A percentile compares a stretch with the other conserved stretches of the same genome.
Evolutionary conservation across 352 stramenopile genomes (phyloP).

Genomic region (Phytophthora tentaculata): DNA sequence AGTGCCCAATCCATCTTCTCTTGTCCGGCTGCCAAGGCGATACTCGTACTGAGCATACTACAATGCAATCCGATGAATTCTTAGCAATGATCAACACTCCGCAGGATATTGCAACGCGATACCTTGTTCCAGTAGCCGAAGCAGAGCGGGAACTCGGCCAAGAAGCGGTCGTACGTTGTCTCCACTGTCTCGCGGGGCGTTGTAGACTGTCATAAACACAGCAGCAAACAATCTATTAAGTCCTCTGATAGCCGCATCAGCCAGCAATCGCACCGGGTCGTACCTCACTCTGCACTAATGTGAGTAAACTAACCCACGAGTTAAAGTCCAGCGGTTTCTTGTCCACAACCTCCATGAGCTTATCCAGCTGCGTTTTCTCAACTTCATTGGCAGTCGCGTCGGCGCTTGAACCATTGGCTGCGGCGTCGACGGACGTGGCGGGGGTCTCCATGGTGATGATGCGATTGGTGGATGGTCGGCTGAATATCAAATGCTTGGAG

Average conservation of each 20-base stretch:
- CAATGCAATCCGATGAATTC: not conserved
- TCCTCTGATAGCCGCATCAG: not conserved
- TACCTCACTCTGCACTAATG: conserved; percentile 76
- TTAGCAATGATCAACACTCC: not conserved
- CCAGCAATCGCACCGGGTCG: not conserved
- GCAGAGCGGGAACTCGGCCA: conserved; percentile 79
- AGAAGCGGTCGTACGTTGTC: conserved; percentile 73
- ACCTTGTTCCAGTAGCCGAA: conserved; percentile 92
- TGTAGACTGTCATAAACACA: conserved; percentile 25
- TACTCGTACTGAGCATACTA: conserved; percentile 82
- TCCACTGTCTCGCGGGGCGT: conserved; percentile 63
- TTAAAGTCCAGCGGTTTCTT: conserved; percentile 84
- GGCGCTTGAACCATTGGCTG: conserved; percentile 9
- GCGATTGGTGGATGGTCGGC: conserved; percentile 29
- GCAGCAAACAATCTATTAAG: conserved; percentile 1
- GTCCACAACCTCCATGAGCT: conserved; percentile 56
- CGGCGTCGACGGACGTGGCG: conserved; percentile 1
- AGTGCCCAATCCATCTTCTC: conserved; percentile 43
- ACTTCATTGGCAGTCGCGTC: conserved; percentile 13
- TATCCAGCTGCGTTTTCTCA: conserved; percentile 52
- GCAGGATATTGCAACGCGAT: not conserved
- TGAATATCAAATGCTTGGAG: conserved; percentile 4
- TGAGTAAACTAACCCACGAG: conserved; percentile 75
- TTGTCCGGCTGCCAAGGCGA: conserved; percentile 42
- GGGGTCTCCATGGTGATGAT: conserved; percentile 34